Conservation (phyloP, 768 basidiomycete species). For the Naganishia kalamii region DNA sequence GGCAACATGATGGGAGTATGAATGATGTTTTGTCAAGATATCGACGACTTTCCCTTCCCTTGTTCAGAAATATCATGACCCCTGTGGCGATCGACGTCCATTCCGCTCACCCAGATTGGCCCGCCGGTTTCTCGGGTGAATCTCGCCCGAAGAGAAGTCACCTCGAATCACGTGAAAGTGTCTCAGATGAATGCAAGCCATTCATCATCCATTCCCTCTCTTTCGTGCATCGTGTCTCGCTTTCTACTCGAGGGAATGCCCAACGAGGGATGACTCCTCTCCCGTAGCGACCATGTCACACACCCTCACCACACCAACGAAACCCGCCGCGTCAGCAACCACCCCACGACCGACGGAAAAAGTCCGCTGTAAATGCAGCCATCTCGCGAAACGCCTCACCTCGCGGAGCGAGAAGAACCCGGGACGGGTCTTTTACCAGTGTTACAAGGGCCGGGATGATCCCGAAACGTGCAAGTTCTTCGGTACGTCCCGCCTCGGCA, state of each 20-base stretch:
- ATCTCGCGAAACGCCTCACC: not conserved
- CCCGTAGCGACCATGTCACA: too few relatives aligned
- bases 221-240: not conserved
- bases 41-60: too few relatives aligned
- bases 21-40: not conserved
- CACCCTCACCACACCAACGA: not conserved
- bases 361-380: slow-evolving; percentile 3
- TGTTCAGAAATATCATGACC: too few relatives aligned
- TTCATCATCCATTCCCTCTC: not conserved
- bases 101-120: slow-evolving; percentile 7
- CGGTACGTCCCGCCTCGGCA: not conserved
- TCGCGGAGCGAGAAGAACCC: slow-evolving; percentile 12
- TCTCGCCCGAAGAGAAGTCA: not conserved
- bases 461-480: slow-evolving; percentile 1
- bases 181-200: not conserved
- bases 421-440: slow-evolving; percentile 5
- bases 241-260: too few relatives aligned
- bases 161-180: too few relatives aligned
- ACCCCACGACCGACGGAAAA: not conserved
- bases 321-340: not conserved
- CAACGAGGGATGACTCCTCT: too few relatives aligned
- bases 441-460: slow-evolving; percentile 7
- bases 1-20: not conserved
- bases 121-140: not conserved
- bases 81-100: not conserved